Evolutionary conservation across 2,329 filamentous ascomycete genomes (phyloP).

Genomic region (Ambrosiella cleistominuta): DNA sequence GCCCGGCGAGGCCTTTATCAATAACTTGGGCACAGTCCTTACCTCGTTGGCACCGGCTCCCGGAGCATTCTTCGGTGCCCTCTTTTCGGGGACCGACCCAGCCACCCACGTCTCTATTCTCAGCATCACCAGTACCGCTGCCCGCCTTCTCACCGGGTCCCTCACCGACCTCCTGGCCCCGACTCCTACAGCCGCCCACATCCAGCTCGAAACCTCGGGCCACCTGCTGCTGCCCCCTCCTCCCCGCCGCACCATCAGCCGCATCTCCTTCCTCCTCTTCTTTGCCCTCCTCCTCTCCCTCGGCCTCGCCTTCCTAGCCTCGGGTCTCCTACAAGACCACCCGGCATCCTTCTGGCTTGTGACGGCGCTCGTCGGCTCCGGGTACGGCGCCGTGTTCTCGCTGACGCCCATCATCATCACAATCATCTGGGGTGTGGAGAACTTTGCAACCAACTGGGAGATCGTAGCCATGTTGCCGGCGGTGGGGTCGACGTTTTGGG

Average conservation of each 20-base stretch:
- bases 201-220: constrained; percentile 25
- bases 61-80: constrained; percentile 13
- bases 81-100: constrained; percentile 34
- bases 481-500: constrained; percentile 75
- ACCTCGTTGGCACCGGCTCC: constrained; percentile 42
- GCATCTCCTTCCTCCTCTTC: constrained; percentile 58
- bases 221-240: constrained; percentile 11
- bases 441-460: constrained; percentile 96
- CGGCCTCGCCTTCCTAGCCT: constrained; percentile 62
- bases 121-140: constrained; percentile 75
- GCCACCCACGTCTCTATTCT: constrained; percentile 88
- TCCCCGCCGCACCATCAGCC: constrained; percentile 46
- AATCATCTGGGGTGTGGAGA: constrained; percentile 98
- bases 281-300: constrained; percentile 50
- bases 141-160: constrained; percentile 74
- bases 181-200: constrained; percentile 40
- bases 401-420: constrained; percentile 81
- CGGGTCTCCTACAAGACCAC: constrained; percentile 56
- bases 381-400: constrained; percentile 83
- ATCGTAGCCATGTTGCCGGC: constrained; percentile 88
- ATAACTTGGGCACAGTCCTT: constrained; percentile 89
- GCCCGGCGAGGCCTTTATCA: constrained; percentile 94
- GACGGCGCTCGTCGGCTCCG: constrained; percentile 68
- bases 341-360: constrained; percentile 70
- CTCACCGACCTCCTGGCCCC: constrained; percentile 75